Evolutionary conservation across 768 basidiomycete genomes (phyloP), one percentile per base, ranked within the genome.

Genomic region (Collybia sordida): DNA sequence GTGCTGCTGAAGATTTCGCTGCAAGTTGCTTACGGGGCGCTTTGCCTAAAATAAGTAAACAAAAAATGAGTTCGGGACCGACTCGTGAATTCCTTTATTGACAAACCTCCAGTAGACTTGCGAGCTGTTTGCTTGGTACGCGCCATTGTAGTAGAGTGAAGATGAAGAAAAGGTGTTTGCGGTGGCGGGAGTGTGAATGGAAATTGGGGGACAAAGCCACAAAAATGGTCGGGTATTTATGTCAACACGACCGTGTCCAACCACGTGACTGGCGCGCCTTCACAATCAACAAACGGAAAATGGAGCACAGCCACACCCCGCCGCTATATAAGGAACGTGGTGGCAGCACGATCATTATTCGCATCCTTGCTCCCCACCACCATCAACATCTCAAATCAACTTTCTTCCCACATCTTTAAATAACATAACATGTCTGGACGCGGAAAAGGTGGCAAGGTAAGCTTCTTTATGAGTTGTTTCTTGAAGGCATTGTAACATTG

Each of bases 71-170:
- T 78, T 80, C 51, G 77, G 78, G 25, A 78, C 80, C 79, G 81
- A 81, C 66, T 64, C 11, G 52, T 23, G 12, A 41, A 12, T 14
- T 42, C 34, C n/a, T 42, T 39, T 46, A 14, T 23, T 2, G 49
- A 77, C 72, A 64, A 66, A 71, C 85, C 88, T 79, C 85, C 88
- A 56, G 89, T 90, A 42, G 88, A 89, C 72, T 91, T 91, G 72
- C 86, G 85, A 51, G 88, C 89, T 51, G 89, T 92, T 79, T 91
- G 90, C 79, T 88, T 88, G 45, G 86, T 88, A 50, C 86, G 86
- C 54, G 85, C 85, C 86, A 86, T 88, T 74, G 67, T 31, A 35
- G 55, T 52, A 47, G 59, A 44, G 43, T 49, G 46, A 57, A 44
- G 47, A 41, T 51, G 53, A 45, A 39, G 55, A 45, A 50, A 51